Conservation (phyloP, 768 basidiomycete genomes). For the Baorangia bicolor region DNA sequence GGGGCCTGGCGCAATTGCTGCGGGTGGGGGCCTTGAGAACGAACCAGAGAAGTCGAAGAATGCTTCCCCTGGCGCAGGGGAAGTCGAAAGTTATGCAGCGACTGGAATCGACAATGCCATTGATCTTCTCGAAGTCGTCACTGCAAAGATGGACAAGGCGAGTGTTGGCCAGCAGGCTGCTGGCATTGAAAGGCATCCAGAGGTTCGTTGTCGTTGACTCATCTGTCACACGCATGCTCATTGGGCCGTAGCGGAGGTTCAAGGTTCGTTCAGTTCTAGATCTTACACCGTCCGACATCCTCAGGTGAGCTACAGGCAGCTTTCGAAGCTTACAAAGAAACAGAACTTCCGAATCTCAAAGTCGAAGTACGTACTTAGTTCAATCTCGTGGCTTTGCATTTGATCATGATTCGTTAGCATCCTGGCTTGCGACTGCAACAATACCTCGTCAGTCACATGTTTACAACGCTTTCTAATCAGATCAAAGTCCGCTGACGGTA, state of each 20-base stretch:
- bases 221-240: constrained; percentile 9
- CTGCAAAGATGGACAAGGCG: constrained; percentile 90
- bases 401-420: constrained; percentile 47
- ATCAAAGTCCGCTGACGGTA: constrained; percentile 1
- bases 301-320: constrained; percentile 52
- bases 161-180: constrained; percentile 87
- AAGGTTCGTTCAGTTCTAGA: constrained; percentile 49
- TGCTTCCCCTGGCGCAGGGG: constrained; percentile 35
- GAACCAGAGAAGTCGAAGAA: constrained; percentile 23
- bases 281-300: background rate
- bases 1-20: constrained; percentile 82
- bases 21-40: constrained; percentile 52
- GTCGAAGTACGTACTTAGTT: constrained; percentile 57
- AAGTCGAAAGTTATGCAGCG: constrained; percentile 71
- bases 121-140: constrained; percentile 86
- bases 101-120: constrained; percentile 90
- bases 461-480: background rate
- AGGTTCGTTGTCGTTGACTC: constrained; percentile 51
- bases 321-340: constrained; percentile 88
- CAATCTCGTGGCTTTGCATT: background rate
- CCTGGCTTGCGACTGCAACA: constrained; percentile 90
- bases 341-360: constrained; percentile 76
- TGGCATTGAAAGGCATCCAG: constrained; percentile 85
- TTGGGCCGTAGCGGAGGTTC: constrained; percentile 68
- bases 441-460: constrained; percentile 58